Base-by-base conservation (phyloP, 768 basidiomycete genomes). In the Termitomyces sp. region DNA sequence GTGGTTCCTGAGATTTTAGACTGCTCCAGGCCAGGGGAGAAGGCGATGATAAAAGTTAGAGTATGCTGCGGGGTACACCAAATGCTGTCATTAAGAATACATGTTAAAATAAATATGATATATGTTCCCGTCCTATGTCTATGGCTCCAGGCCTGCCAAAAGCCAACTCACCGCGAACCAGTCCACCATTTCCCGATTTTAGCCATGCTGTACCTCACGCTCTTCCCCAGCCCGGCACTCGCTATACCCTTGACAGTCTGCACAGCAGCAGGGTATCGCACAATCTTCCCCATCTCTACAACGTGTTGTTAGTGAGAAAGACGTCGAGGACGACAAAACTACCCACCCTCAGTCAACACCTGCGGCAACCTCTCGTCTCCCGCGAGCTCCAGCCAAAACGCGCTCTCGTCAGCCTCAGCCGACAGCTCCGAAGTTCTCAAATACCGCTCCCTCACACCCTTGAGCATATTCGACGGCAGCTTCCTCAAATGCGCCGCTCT, bases 101-200 rank as follows among this genome's bases (percentile, higher is more conserved):
- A 63, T 30, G 48, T 14, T 23, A 44, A 46, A 44, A 35, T 58
- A 53, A 53, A 56, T 61, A 40, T 50, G 40, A 57, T 44, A 48
- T 53, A 26, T 53, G 51, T 47, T 62, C 61, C 61, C 55, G 35
- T 61, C 57, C 58, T 55, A 28, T 50, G 28, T 48, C 43, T 50
- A 36, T 56, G 51, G 50, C 57, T 57, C 56, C 43, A 50, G 49
- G 43, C 59, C 59, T 50, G 50, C 48, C 55, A 59, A 49, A 40
- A 49, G 44, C 59, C 53, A 56, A 44, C 40, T 63, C 58, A 59
- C 33, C 56, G 55, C 28, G 66, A 61, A 13, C 80, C 76, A 49
- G 65, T 66, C 84, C 90, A 90, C 89, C 93, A 97, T 73, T 98
- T 98, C 40, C 81, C 72, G 20, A 95, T 75, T 76, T 98, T 98